A percentile compares a stretch with the other conserved stretches of the same genome.
phyloP scores from a whole-genome alignment of 1,284 basidiomycete species.

The Vanrija pseudolonga region DNA sequence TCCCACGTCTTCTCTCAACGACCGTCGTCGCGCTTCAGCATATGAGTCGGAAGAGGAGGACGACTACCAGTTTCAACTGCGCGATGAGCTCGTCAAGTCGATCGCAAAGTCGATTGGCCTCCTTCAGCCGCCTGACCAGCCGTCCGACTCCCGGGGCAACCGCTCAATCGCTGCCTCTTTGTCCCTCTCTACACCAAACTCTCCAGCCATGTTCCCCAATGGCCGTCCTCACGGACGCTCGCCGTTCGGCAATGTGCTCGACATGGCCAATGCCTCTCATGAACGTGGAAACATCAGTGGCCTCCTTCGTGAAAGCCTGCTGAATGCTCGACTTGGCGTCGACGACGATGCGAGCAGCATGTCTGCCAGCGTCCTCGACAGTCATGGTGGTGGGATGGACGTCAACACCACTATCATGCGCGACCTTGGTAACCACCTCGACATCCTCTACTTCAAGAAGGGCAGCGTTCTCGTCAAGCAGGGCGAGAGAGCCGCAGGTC shows the following conservation, averaged over 20 bases:
- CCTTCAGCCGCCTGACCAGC: slow-evolving; percentile 64
- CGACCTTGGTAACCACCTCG: slow-evolving; percentile 89
- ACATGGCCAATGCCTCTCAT: slow-evolving; percentile 54
- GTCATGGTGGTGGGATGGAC: slow-evolving; percentile 19
- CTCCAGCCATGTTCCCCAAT: slow-evolving; percentile 44
- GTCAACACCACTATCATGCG: slow-evolving; percentile 45
- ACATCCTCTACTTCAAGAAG: slow-evolving; percentile 87
- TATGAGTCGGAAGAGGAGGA: slow-evolving; percentile 21
- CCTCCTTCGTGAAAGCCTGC: slow-evolving; percentile 49
- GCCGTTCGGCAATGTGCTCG: slow-evolving; percentile 81
- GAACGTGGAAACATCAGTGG: slow-evolving; percentile 59
- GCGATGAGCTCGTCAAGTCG: slow-evolving; percentile 92
- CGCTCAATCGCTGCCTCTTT: slow-evolving; percentile 34
- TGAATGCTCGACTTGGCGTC: slow-evolving; percentile 80
- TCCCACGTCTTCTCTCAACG: not conserved
- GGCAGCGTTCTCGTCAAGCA: slow-evolving; percentile 83
- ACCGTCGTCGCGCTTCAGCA: not conserved
- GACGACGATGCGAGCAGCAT: slow-evolving; percentile 56
- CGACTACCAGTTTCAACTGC: slow-evolving; percentile 73
- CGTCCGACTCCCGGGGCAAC: slow-evolving; percentile 10
- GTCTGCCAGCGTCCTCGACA: slow-evolving; percentile 58
- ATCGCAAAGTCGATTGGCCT: slow-evolving; percentile 97
- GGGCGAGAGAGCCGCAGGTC: slow-evolving; percentile 70
- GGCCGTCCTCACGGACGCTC: slow-evolving; percentile 49
- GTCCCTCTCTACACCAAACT: slow-evolving; percentile 42